phyloP scores from a whole-genome alignment of 2,329 filamentous ascomycete genomes.

The Penicillium sp. region DNA sequence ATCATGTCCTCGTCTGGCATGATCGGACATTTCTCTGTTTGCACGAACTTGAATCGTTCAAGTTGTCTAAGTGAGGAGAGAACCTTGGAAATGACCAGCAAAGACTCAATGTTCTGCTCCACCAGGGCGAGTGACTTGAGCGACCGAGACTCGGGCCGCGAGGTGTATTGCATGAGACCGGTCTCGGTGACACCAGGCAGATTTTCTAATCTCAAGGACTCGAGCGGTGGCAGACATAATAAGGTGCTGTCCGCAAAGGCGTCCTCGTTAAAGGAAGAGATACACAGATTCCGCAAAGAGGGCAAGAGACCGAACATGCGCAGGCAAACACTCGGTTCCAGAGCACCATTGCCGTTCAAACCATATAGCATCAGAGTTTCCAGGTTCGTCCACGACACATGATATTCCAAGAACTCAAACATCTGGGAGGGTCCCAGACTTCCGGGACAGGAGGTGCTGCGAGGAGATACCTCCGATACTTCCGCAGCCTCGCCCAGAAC shows the following conservation, averaged over 20 bases:
- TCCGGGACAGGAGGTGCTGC: slow-evolving; percentile 35
- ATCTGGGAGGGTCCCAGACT: slow-evolving; percentile 49
- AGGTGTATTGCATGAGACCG: slow-evolving; percentile 51
- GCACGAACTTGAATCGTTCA: slow-evolving; percentile 50
- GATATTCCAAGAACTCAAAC: slow-evolving; percentile 51
- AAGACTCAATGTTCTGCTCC: slow-evolving; percentile 50
- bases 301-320: slow-evolving; percentile 52
- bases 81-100: slow-evolving; percentile 51
- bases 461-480: slow-evolving; percentile 37
- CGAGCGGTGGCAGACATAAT: slow-evolving; percentile 49
- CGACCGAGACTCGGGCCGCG: slow-evolving; percentile 42
- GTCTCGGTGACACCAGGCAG: slow-evolving; percentile 54
- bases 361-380: slow-evolving; percentile 53
- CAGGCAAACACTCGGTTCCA: slow-evolving; percentile 54
- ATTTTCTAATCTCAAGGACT: slow-evolving; percentile 53
- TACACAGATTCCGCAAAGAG: slow-evolving; percentile 49
- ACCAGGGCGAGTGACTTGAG: slow-evolving; percentile 50
- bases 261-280: slow-evolving; percentile 51
- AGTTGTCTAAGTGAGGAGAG: slow-evolving; percentile 47
- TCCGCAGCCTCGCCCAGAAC: slow-evolving; percentile 47
- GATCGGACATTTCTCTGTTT: slow-evolving; percentile 46
- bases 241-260: slow-evolving; percentile 55
- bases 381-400: slow-evolving; percentile 49
- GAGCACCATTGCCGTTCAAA: slow-evolving; percentile 38
- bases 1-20: slow-evolving; percentile 42